These are phyloP conservation scores for Acaromyces ingoldii DNA, from an alignment of 1,284 basidiomycete genomes.

Conservation along the genomic window DNA sequence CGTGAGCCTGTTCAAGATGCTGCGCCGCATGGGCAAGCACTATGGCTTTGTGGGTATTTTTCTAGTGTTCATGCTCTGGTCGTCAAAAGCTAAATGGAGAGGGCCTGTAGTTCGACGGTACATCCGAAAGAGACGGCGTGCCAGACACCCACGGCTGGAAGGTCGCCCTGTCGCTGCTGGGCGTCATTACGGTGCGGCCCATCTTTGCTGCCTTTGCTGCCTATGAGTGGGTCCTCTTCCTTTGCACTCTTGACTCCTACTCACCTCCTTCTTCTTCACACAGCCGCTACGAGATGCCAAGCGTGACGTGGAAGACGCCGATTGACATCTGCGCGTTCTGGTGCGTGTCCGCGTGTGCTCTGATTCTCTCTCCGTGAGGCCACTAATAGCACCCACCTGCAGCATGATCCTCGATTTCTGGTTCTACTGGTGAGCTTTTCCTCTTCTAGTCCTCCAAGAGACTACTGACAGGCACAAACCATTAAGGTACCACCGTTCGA, in stretches of 20 bases:
- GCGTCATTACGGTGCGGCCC: constrained; percentile 24
- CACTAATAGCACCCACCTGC: too few relatives aligned
- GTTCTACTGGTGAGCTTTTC: too few relatives aligned
- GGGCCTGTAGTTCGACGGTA: constrained; percentile 20
- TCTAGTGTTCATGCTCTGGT: too few relatives aligned
- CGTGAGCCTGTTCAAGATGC: constrained; percentile 13
- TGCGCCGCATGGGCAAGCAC: constrained; percentile 12
- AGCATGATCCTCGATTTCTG: constrained; percentile 35
- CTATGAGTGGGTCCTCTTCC: too few relatives aligned
- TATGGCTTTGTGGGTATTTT: too few relatives aligned
- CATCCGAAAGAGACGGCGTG: constrained; percentile 24
- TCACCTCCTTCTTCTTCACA: too few relatives aligned
- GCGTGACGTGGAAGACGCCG: constrained; percentile 20
- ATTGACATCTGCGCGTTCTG: constrained; percentile 30
- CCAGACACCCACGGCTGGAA: constrained; percentile 20
- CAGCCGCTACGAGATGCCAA: constrained; percentile 15
- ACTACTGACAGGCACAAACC: too few relatives aligned
- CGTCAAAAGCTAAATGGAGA: not conserved
- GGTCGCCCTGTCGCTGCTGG: constrained; percentile 21
- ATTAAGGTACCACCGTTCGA: constrained; percentile 36
- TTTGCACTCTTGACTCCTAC: too few relatives aligned
- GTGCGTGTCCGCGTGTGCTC: too few relatives aligned
- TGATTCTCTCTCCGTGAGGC: too few relatives aligned
- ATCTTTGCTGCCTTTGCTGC: constrained; percentile 18
- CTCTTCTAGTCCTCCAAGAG: too few relatives aligned